Evolutionary conservation across 768 basidiomycete species (phyloP).

Genomic region (Asterophora parasitica): DNA sequence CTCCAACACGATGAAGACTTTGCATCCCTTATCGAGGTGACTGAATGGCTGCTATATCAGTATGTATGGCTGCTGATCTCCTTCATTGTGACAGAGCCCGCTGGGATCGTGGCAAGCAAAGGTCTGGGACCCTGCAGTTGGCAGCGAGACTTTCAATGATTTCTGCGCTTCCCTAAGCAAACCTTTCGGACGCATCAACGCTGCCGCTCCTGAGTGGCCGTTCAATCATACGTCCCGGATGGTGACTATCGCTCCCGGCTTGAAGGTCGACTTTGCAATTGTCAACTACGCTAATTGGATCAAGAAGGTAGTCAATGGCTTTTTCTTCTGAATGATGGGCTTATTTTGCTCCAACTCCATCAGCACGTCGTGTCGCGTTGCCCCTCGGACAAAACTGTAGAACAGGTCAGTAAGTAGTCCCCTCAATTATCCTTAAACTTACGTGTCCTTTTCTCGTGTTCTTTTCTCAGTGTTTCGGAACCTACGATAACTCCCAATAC

Average conservation of each 20-base stretch:
- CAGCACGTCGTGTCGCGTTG: slow-evolving; percentile 59
- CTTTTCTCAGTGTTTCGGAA: slow-evolving; percentile 74
- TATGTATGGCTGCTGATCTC: not conserved
- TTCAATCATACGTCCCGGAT: slow-evolving; percentile 46
- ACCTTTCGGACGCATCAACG: slow-evolving; percentile 29
- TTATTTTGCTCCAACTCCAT: not conserved
- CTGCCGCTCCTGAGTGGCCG: slow-evolving; percentile 33
- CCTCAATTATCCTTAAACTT: too few relatives aligned
- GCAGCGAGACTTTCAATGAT: slow-evolving; percentile 56
- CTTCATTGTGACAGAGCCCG: slow-evolving; percentile 40
- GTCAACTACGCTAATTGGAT: slow-evolving; percentile 77
- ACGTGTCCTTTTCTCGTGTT: not conserved
- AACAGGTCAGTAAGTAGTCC: slow-evolving; percentile 25
- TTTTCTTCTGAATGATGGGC: not conserved
- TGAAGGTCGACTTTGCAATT: slow-evolving; percentile 54
- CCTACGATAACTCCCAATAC: slow-evolving; percentile 65
- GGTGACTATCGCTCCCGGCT: slow-evolving; percentile 39
- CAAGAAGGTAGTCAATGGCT: slow-evolving; percentile 44
- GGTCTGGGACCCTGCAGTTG: slow-evolving; percentile 79
- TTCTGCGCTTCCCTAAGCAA: slow-evolving; percentile 60
- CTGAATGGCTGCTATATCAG: slow-evolving; percentile 1
- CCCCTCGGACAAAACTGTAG: slow-evolving; percentile 34
- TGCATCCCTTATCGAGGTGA: slow-evolving; percentile 59
- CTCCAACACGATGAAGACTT: slow-evolving; percentile 78
- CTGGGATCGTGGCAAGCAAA: slow-evolving; percentile 76